Evolutionary conservation across 441 rosid genomes (phyloP).

Genomic region (Monsonia emarginata): DNA sequence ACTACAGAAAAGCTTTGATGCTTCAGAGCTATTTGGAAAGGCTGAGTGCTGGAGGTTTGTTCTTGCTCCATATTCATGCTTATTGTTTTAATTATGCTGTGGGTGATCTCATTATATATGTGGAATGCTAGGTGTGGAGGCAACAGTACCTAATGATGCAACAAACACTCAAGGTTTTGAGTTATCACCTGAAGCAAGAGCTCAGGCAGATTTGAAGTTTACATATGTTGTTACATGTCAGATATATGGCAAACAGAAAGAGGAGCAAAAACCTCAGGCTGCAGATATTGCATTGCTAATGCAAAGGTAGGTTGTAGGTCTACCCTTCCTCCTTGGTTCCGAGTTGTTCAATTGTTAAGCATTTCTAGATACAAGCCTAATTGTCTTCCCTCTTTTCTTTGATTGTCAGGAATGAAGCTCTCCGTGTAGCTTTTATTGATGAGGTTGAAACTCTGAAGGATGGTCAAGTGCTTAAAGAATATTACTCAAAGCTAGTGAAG

Average conservation of each 20-base stretch:
- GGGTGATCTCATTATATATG: slow-evolving; percentile 18
- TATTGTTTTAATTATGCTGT: slow-evolving; percentile 6
- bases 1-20: slow-evolving; percentile 96
- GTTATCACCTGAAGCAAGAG: slow-evolving; percentile 87
- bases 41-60: slow-evolving; percentile 54
- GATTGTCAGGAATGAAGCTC: slow-evolving; percentile 87
- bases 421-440: slow-evolving; percentile 95
- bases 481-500: slow-evolving; percentile 94
- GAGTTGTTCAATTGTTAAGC: background rate
- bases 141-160: slow-evolving; percentile 42
- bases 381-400: slow-evolving; percentile 14
- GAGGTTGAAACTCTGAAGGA: slow-evolving; percentile 72
- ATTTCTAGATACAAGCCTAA: background rate
- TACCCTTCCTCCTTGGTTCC: background rate
- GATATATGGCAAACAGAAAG: slow-evolving; percentile 96
- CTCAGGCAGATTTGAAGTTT: slow-evolving; percentile 81
- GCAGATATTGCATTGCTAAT: slow-evolving; percentile 81
- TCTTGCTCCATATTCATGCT: slow-evolving; percentile 14
- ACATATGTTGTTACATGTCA: slow-evolving; percentile 96
- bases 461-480: slow-evolving; percentile 65
- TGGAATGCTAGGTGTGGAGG: slow-evolving; percentile 50
- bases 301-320: slow-evolving; percentile 56
- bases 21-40: slow-evolving; percentile 87
- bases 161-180: slow-evolving; percentile 71
- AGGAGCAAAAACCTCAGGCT: slow-evolving; percentile 91